Conservation (phyloP, 192 early-diverging fungal species). For the Backusella australiensis region DNA sequence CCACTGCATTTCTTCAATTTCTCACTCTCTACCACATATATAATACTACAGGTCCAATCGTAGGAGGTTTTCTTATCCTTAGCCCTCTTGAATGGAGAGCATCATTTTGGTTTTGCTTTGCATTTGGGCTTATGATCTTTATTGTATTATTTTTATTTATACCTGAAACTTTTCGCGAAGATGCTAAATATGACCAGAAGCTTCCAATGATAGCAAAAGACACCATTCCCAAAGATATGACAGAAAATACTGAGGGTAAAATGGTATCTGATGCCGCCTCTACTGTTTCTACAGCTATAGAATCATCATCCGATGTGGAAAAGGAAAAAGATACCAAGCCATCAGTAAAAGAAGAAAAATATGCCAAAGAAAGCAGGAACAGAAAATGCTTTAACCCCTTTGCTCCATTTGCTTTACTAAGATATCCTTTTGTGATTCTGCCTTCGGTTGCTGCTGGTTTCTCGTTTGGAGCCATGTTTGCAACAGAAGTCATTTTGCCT, state of each 20-base stretch:
- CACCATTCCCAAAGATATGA: background rate
- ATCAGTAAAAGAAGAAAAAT: background rate
- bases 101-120: constrained; percentile 45
- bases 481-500: constrained; percentile 32
- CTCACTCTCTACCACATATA: background rate
- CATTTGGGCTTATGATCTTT: constrained; percentile 32
- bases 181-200: constrained; percentile 9
- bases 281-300: background rate
- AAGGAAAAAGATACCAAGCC: background rate
- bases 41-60: constrained; percentile 25
- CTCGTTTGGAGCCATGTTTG: constrained; percentile 46
- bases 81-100: constrained; percentile 37
- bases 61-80: constrained; percentile 41
- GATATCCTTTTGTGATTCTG: constrained; percentile 38
- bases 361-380: background rate
- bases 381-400: constrained; percentile 13
- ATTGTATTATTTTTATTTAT: constrained; percentile 41
- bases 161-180: constrained; percentile 44
- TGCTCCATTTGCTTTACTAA: constrained; percentile 20
- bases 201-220: background rate
- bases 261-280: background rate
- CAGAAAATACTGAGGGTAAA: background rate
- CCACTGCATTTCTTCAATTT: background rate
- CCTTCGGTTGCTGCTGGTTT: constrained; percentile 36
- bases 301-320: background rate